Base-by-base conservation (phyloP, 2,329 filamentous ascomycete genomes). In the Curvularia spicifera region DNA sequence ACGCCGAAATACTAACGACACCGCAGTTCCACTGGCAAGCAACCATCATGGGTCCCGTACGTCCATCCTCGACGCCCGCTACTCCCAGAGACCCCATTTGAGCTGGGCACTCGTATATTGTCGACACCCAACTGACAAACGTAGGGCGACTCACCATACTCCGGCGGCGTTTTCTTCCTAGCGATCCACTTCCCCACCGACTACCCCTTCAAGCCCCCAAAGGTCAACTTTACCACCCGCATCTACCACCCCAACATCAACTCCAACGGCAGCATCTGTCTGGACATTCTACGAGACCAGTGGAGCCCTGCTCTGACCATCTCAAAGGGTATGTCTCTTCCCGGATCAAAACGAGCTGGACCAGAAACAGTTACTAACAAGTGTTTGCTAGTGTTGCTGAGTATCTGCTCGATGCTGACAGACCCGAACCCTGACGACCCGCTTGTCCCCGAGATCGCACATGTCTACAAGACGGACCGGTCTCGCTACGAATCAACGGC, bases 231-330 rank as follows among this genome's bases (percentile, higher is more conserved):
- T 87, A 98, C 93, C 73, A 99, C 95, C 67, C 91, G 94, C 78
- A 98, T 99, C 84, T 99, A 99, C 81, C 95, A 99, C 84, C 95
- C 95, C 75, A 99, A 99, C 84, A 99, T 99, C 92, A 99, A 99
- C 88, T 96, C 92, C 70, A 98, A 98, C 80, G 95, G 95, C 81
- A 97, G 93, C 82, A 99, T 99, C 81, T 99, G 95, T 81, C 83
- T 99, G 79, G 95, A 99, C 77, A 99, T 99, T 77, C 85, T 99
- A 76, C 89, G 95, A 84, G 95, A 99, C 81, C 95, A 99, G 84
- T 99, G 95, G 95, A 97, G 93, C 80, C 95, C 95, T 42, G 95
- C 95, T 68, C 85, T 99, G 80, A 99, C 95, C 69, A 98, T 99
- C 75, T 97, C 92, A 62, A 99, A 99, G 88, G 95, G 95, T 97